phyloP scores from a whole-genome alignment of 2,329 filamentous ascomycete species.

The Pezicula radicicola region DNA sequence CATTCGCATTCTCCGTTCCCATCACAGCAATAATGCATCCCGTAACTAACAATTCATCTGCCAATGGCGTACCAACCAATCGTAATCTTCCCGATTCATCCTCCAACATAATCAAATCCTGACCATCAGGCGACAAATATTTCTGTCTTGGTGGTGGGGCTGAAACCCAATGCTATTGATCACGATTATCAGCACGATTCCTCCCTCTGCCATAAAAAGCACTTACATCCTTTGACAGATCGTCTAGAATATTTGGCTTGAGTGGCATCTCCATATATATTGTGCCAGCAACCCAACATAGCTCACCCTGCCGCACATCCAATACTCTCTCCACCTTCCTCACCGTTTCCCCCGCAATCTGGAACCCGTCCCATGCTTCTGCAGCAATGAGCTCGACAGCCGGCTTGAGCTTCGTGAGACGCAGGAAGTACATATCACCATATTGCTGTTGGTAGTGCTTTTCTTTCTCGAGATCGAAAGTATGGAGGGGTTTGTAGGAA shows the following conservation, averaged over 20 bases:
- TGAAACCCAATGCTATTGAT: conserved; percentile 75
- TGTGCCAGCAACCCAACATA: conserved; percentile 94
- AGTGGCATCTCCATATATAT: conserved; percentile 96
- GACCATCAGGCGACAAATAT: conserved; percentile 61
- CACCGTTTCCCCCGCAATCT: conserved; percentile 74
- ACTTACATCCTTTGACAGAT: conserved; percentile 85
- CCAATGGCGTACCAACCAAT: conserved; percentile 69
- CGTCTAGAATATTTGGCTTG: conserved; percentile 94
- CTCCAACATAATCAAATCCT: conserved; percentile 79
- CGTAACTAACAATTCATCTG: conserved; percentile 74
- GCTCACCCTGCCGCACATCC: conserved; percentile 90
- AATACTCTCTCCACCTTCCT: conserved; percentile 81
- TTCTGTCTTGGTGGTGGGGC: conserved; percentile 75
- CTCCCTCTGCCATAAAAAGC: not conserved
- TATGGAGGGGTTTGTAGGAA: conserved; percentile 70
- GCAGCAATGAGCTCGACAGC: conserved; percentile 71
- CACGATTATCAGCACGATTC: conserved; percentile 6
- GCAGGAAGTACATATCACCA: conserved; percentile 95
- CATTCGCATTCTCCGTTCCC: conserved; percentile 88
- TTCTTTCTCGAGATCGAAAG: conserved; percentile 68
- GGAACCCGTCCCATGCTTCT: conserved; percentile 74
- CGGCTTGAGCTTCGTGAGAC: conserved; percentile 83
- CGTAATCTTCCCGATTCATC: conserved; percentile 90
- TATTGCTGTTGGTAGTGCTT: conserved; percentile 91
- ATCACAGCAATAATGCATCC: conserved; percentile 93